Conservation (phyloP, 2,329 filamentous ascomycete species). For the Akanthomyces uredinophilus region DNA sequence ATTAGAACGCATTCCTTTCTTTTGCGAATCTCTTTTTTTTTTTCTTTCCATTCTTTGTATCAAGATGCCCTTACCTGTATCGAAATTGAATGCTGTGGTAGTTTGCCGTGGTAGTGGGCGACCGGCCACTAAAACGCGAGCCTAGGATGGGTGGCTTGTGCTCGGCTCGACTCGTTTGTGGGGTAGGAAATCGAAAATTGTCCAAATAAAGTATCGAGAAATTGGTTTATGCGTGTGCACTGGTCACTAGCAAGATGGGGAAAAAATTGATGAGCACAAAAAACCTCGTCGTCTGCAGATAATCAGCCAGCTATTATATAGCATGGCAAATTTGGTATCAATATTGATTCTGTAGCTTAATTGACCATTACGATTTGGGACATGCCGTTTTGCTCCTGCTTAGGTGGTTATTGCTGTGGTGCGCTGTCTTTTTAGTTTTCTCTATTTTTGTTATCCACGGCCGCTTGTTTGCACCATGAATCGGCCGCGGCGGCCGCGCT, state of each 20-base stretch:
- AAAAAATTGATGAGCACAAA: neutral
- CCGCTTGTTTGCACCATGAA: neutral
- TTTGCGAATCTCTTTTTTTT: neutral
- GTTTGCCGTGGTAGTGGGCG: neutral
- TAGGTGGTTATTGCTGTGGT: neutral
- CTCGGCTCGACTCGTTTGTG: neutral
- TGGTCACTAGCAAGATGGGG: neutral
- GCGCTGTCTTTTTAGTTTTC: neutral
- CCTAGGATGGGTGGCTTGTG: too few species aligned
- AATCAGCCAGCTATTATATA: neutral
- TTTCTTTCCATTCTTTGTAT: neutral
- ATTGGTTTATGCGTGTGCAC: neutral
- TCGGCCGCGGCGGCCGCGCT: neutral
- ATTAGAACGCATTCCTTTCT: neutral
- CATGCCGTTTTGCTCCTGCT: neutral
- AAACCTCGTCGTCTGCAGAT: neutral
- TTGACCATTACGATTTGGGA: too few species aligned
- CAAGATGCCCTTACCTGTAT: neutral
- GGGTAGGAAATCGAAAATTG: conserved; percentile 5
- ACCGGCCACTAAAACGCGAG: too few species aligned
- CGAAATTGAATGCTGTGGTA: neutral
- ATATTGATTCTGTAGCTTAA: too few species aligned
- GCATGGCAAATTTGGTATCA: neutral
- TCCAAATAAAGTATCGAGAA: neutral
- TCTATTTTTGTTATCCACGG: neutral